Percentiles rank a stretch among this genome's conserved stretches.
Evolutionary conservation across 2,329 filamentous ascomycete genomes (phyloP).

Genomic region (Colletotrichum cereale): DNA sequence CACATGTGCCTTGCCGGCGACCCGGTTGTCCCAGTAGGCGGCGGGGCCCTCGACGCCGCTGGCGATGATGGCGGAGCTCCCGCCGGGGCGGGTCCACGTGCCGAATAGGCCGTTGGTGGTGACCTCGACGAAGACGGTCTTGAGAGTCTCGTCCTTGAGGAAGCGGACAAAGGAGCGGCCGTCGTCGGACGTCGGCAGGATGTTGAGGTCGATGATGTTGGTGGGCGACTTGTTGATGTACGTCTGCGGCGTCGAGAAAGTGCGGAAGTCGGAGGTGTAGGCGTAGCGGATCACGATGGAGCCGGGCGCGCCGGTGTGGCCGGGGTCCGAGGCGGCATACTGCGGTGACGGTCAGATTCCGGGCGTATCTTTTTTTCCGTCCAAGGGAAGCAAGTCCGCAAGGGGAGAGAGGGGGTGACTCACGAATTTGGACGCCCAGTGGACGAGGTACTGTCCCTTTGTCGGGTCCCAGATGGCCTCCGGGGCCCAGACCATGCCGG

Average conservation of each 20-base stretch:
- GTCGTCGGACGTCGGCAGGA: conserved; percentile 55
- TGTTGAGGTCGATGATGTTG: conserved; percentile 64
- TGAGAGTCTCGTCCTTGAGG: conserved; percentile 66
- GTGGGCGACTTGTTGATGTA: conserved; percentile 62
- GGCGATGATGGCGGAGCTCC: conserved; percentile 56
- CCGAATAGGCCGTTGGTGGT: conserved; percentile 63
- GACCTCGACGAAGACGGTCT: conserved; percentile 64
- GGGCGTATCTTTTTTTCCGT: neutral
- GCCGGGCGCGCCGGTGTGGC: conserved; percentile 61
- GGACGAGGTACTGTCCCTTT: conserved; percentile 56
- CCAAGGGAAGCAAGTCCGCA: neutral
- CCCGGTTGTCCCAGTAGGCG: conserved; percentile 57
- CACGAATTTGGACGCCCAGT: conserved; percentile 63
- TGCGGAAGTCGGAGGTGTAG: conserved; percentile 67
- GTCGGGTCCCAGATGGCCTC: conserved; percentile 32
- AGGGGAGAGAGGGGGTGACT: conserved; percentile 29
- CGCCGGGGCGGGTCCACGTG: conserved; percentile 63
- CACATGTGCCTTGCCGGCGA: conserved; percentile 56
- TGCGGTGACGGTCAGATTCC: conserved; percentile 42
- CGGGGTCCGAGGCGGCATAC: conserved; percentile 60
- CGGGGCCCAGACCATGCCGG: conserved; percentile 71
- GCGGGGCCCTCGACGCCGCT: conserved; percentile 59
- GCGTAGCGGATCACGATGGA: conserved; percentile 64
- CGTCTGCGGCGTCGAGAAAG: conserved; percentile 62
- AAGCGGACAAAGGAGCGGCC: conserved; percentile 63